These are phyloP conservation scores for Dipodascopsis tothii DNA, from an alignment of 805 yeast species.

Conservation along the genomic window DNA sequence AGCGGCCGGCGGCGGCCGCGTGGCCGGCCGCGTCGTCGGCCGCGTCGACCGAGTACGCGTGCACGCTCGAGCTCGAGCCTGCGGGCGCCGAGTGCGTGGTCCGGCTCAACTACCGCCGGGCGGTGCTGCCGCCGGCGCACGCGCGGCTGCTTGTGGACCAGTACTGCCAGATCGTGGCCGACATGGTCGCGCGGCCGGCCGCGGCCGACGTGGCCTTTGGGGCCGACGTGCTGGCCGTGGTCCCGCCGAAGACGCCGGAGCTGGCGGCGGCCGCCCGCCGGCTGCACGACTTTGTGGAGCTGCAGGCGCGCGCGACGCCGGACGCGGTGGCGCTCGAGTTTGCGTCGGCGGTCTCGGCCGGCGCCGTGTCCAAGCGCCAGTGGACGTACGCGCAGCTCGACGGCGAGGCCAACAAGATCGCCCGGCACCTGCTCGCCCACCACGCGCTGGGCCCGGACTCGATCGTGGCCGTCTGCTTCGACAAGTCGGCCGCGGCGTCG, in stretches of 20 bases:
- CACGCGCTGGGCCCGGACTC: constrained; percentile 6
- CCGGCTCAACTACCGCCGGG: constrained; percentile 1
- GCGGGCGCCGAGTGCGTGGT: background rate
- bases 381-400: constrained; percentile 23
- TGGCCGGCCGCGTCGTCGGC: background rate
- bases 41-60: constrained; percentile 2
- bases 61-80: constrained; percentile 19
- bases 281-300: constrained; percentile 23
- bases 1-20: background rate
- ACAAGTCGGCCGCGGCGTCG: constrained; percentile 25
- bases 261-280: constrained; percentile 7
- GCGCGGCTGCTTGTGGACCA: constrained; percentile 16
- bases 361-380: background rate
- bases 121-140: constrained; percentile 12
- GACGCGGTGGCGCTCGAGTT: constrained; percentile 18
- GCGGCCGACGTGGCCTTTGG: constrained; percentile 7
- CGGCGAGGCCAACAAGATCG: constrained; percentile 19
- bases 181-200: constrained; percentile 3
- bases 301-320: constrained; percentile 13
- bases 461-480: constrained; percentile 22
- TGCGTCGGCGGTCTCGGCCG: constrained; percentile 11
- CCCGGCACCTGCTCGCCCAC: constrained; percentile 10
- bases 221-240: background rate
- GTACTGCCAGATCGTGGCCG: constrained; percentile 8
- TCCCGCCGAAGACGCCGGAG: background rate